Conservation (phyloP, 2,329 filamentous ascomycete species). For the Alternaria triticina region DNA sequence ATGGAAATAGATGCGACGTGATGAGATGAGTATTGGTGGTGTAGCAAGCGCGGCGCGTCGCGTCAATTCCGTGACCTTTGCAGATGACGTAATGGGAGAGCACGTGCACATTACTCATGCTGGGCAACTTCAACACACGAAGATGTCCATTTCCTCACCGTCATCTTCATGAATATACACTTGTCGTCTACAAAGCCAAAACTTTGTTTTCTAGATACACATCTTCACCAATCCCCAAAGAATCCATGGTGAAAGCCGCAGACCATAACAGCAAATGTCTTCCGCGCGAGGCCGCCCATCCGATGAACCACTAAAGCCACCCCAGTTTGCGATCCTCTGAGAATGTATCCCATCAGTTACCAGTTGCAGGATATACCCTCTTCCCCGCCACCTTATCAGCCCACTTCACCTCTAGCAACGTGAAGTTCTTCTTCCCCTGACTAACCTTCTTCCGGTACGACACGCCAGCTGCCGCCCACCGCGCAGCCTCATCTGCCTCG, state of each 20-base stretch:
- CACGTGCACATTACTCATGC: neutral
- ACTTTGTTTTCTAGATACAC: too few relatives aligned
- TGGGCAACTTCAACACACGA: neutral
- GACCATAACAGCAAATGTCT: neutral
- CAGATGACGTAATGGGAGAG: neutral
- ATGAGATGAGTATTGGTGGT: neutral
- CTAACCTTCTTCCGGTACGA: conserved; percentile 2
- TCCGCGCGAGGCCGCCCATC: neutral
- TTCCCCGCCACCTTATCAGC: neutral
- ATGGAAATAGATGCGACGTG: neutral
- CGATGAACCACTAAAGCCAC: neutral
- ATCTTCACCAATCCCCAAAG: neutral
- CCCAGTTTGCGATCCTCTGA: neutral
- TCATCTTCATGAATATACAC: neutral
- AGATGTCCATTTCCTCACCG: too few relatives aligned
- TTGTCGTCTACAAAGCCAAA: neutral
- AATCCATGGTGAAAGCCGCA: neutral
- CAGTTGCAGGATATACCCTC: neutral
- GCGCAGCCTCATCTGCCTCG: neutral
- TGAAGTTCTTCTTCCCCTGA: neutral
- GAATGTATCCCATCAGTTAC: neutral
- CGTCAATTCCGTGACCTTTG: neutral
- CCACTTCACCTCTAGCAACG: neutral
- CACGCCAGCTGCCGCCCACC: neutral
- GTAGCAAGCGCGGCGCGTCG: neutral